Base-by-base conservation (phyloP, 1,139 yeast species). In the Scheffersomyces segobiensis region DNA sequence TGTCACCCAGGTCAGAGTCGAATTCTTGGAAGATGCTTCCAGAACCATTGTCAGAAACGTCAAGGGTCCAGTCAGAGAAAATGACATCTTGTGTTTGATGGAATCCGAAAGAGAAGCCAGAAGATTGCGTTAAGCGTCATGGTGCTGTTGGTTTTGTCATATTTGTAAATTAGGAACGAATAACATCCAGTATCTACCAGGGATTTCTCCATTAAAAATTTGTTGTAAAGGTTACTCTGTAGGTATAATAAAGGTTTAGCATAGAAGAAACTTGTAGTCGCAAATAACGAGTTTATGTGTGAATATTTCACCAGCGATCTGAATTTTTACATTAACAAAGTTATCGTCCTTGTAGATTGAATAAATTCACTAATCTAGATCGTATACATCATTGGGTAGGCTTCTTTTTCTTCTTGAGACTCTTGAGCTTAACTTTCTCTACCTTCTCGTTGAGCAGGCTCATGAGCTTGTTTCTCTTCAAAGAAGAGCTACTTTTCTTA, bases 61-160 rank as follows among this genome's bases (percentile, higher is more conserved):
- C 69, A 68, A 68, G 71, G 71, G 71, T 58, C 71, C 71, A 58
- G 71, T 68, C 65, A 68, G 71, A 68, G 71, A 68, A 62, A 66
- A 67, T 68, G 71, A 68, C 64, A 67, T 68, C 66, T 65, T 68
- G 66, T 67, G 69, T 64, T 67, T 68, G 71, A 68, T 68, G 71
- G 71, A 68, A 66, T 68, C 71, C 57, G 71, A 68, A 66, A 63
- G 71, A 61, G 71, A 68, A 62, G 71, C 71, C 63, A 67, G 71
- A 67, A 67, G 71, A 67, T 67, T 68, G 67, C 71, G 71, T 67
- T 68, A 68, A 62, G 64, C 57, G 49, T 54, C 49, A 39, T 54
- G 50, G 49, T 20, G 50, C 24, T 48, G 50, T 48, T 48, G 50
- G 26, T 48, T 48, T 20, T 48, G 50, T 21, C 26, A 48, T 24